phyloP scores from a whole-genome alignment of 164 flowering plant genomes.

The Umbilicus rupestris region DNA sequence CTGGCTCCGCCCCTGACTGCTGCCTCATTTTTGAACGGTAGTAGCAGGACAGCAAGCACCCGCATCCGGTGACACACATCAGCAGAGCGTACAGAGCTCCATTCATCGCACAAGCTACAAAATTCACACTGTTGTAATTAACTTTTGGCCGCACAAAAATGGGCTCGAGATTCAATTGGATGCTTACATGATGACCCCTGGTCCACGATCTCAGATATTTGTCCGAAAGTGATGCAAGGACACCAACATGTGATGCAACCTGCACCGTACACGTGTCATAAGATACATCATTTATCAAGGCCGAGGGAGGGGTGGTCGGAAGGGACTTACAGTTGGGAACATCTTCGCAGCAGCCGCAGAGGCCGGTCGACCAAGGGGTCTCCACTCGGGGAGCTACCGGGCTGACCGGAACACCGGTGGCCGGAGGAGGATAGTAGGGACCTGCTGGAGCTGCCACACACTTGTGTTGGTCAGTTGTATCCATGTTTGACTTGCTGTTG shows the following conservation, averaged over 20 bases:
- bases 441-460: not conserved
- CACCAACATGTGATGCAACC: not conserved
- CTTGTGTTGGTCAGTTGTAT: not conserved
- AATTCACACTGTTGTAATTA: not conserved
- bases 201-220: not conserved
- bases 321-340: not conserved
- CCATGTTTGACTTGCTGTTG: too few species aligned
- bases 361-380: conserved; percentile 1
- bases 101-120: not conserved
- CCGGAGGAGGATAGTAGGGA: not conserved
- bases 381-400: not conserved
- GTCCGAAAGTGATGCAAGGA: conserved; percentile 6
- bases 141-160: not conserved
- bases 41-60: not conserved
- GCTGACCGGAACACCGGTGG: not conserved
- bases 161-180: not conserved
- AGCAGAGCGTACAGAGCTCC: not conserved
- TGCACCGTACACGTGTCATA: not conserved
- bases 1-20: too few species aligned
- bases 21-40: conserved; percentile 4
- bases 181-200: not conserved
- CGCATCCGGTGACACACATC: not conserved
- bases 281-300: too few species aligned
- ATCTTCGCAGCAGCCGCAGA: not conserved
- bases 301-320: too few species aligned